Conservation (phyloP, 345 rosid species). For the Barbarea vulgaris region DNA sequence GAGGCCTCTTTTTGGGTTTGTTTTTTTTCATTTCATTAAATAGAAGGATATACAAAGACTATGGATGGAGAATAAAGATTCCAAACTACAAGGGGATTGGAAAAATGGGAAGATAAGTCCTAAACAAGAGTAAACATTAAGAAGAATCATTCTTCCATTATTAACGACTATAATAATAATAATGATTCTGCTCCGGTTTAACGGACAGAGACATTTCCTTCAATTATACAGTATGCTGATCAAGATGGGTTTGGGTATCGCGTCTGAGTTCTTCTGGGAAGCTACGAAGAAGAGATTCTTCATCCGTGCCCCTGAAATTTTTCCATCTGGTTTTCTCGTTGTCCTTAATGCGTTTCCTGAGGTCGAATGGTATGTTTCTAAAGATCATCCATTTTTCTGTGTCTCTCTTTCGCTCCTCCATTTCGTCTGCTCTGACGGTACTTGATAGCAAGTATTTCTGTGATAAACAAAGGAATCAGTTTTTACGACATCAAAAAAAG, state of each 20-base stretch:
- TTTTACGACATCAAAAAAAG: neutral
- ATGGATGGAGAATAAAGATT: too few species aligned
- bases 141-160: too few species aligned
- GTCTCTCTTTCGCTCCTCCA: conserved; percentile 29
- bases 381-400: conserved; percentile 35
- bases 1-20: too few species aligned
- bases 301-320: neutral
- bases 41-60: too few species aligned
- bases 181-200: too few species aligned
- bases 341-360: neutral
- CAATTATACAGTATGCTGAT: neutral
- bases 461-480: neutral
- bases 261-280: neutral
- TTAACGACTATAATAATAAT: too few species aligned
- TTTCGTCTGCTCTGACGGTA: conserved; percentile 34
- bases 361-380: conserved; percentile 8
- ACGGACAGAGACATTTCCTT: too few species aligned
- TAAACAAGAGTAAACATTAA: too few species aligned
- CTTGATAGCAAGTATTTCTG: conserved; percentile 36
- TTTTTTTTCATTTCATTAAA: too few species aligned
- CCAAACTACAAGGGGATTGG: too few species aligned
- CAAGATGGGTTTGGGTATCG: neutral
- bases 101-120: too few species aligned
- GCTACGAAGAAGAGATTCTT: neutral
- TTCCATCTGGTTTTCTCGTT: neutral